Conservation (phyloP, 305 asterid genomes). For the Euphrasia arctica region DNA sequence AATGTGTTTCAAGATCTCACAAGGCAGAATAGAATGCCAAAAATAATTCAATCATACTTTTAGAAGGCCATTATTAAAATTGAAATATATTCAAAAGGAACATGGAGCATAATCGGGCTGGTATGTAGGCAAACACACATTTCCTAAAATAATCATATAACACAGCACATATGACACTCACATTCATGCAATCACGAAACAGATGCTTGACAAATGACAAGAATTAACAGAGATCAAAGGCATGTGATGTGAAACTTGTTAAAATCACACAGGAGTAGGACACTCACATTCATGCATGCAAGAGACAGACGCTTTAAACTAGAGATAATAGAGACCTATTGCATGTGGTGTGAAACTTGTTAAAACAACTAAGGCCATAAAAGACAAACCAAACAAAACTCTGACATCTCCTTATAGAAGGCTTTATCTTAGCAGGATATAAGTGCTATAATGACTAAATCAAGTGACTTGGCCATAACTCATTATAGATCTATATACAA, state of each 20-base stretch:
- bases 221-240: no score
- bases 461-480: constrained; percentile 8
- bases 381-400: constrained; percentile 4
- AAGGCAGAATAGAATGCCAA: no score
- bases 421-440: no score
- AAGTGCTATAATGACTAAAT: background rate
- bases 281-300: constrained; percentile 9
- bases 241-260: no score
- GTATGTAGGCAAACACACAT: background rate
- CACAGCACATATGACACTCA: constrained; percentile 2
- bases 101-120: constrained; percentile 3
- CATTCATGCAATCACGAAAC: background rate
- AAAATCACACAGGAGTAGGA: background rate
- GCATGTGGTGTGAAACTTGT: background rate
- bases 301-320: constrained; percentile 1
- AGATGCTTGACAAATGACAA: no score
- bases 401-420: constrained; percentile 9
- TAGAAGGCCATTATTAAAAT: background rate
- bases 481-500: background rate
- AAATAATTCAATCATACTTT: no score
- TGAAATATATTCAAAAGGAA: background rate
- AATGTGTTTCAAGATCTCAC: background rate
- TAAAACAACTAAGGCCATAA: background rate
- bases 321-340: background rate
- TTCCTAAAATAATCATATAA: background rate